A percentile compares a stretch with the other conserved stretches of the same genome.
phyloP scores from a whole-genome alignment of 208 protist species.

The Phytomonas sp. region DNA sequence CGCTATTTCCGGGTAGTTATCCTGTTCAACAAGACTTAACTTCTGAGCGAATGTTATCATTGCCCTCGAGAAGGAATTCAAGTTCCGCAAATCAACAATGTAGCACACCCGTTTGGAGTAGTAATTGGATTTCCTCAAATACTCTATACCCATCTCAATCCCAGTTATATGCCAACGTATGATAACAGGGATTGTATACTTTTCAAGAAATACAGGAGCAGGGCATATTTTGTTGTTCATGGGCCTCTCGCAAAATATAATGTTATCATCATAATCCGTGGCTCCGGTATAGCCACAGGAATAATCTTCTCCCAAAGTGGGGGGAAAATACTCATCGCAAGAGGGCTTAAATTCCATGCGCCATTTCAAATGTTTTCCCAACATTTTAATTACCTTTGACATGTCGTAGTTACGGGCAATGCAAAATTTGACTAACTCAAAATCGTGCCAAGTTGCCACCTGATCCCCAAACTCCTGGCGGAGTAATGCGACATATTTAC shows the following conservation, averaged over 20 bases:
- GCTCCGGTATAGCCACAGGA: constrained; percentile 60
- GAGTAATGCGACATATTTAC: constrained; percentile 24
- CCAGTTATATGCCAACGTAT: constrained; percentile 55
- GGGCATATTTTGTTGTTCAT: constrained; percentile 55
- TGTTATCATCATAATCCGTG: constrained; percentile 60
- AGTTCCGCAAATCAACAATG: constrained; percentile 58
- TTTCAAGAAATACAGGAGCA: constrained; percentile 49
- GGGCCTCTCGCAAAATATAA: constrained; percentile 81
- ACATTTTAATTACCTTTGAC: constrained; percentile 62
- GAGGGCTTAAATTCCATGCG: constrained; percentile 43
- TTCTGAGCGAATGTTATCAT: constrained; percentile 80
- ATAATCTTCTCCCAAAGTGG: constrained; percentile 54
- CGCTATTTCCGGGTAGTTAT: constrained; percentile 84
- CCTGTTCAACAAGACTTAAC: constrained; percentile 61
- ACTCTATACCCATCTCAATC: constrained; percentile 57
- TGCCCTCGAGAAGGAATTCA: constrained; percentile 50
- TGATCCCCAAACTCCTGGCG: constrained; percentile 52
- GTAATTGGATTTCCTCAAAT: constrained; percentile 46
- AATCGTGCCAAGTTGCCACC: constrained; percentile 62
- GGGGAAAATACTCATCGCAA: constrained; percentile 69
- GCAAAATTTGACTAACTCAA: constrained; percentile 78
- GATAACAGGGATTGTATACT: constrained; percentile 50
- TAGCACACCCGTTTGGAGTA: constrained; percentile 61
- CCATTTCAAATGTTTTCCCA: constrained; percentile 72
- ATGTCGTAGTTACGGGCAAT: constrained; percentile 76